phyloP scores from a whole-genome alignment of 257 asterid species.

The Hygrophila difformis region DNA sequence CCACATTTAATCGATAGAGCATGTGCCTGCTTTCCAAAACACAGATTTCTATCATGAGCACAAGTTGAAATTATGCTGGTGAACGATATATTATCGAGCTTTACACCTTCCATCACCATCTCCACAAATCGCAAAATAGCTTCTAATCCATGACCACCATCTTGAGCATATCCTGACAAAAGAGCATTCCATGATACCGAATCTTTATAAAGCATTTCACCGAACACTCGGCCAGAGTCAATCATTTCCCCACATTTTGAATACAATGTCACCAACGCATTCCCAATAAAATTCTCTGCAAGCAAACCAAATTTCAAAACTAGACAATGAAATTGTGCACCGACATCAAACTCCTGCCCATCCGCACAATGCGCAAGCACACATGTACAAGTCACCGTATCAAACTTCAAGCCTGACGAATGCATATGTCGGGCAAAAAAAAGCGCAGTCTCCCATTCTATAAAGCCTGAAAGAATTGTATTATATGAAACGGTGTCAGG shows the following conservation, averaged over 20 bases:
- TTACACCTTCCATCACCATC: conserved; percentile 47
- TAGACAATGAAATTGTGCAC: conserved; percentile 53
- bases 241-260: conserved; percentile 47
- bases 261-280: conserved; percentile 71
- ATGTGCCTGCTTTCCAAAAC: conserved; percentile 66
- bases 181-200: conserved; percentile 89
- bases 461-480: conserved; percentile 68
- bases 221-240: conserved; percentile 56
- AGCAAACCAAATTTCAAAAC: conserved; percentile 45
- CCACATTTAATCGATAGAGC: conserved; percentile 48
- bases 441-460: conserved; percentile 42
- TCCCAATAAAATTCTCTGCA: conserved; percentile 51
- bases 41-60: conserved; percentile 56
- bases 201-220: conserved; percentile 50
- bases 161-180: conserved; percentile 77
- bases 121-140: conserved; percentile 42
- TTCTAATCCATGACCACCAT: conserved; percentile 51
- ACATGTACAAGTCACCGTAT: conserved; percentile 61
- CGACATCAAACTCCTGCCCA: conserved; percentile 42
- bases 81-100: conserved; percentile 67
- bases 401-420: conserved; percentile 46
- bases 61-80: conserved; percentile 76
- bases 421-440: conserved; percentile 51
- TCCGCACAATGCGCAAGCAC: conserved; percentile 58
- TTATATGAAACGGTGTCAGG: conserved; percentile 82